A percentile compares a stretch with the other conserved stretches of the same genome.
Evolutionary conservation across 2,329 filamentous ascomycete genomes (phyloP).

Genomic region (Fusarium stilboides): DNA sequence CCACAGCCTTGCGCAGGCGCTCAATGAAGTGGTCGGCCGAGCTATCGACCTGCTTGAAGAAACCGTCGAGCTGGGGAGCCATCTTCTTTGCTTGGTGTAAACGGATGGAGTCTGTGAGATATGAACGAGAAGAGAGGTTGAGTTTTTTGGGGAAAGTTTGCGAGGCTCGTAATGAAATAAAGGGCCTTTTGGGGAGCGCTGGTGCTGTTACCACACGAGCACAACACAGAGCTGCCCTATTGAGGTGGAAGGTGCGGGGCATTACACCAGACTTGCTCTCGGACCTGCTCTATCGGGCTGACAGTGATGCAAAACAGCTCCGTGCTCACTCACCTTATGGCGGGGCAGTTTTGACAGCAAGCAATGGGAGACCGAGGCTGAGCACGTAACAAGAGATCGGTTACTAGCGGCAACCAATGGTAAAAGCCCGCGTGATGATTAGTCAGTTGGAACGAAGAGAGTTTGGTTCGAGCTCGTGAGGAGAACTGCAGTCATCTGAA

Average conservation of each 20-base stretch:
- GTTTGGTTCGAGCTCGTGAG: slow-evolving; percentile 21
- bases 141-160: slow-evolving; percentile 33
- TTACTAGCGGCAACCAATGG: slow-evolving; percentile 53
- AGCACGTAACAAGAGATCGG: slow-evolving; percentile 36
- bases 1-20: slow-evolving; percentile 90
- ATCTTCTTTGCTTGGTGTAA: slow-evolving; percentile 79
- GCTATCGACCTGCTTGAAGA: slow-evolving; percentile 92
- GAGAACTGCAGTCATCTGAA: background rate
- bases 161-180: slow-evolving; percentile 44
- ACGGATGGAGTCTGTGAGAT: slow-evolving; percentile 69
- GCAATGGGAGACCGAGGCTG: slow-evolving; percentile 22
- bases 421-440: slow-evolving; percentile 37
- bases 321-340: slow-evolving; percentile 46
- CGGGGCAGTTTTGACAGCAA: slow-evolving; percentile 44
- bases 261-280: slow-evolving; percentile 54
- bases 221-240: slow-evolving; percentile 50
- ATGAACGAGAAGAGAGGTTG: slow-evolving; percentile 55
- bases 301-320: slow-evolving; percentile 43
- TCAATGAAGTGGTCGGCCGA: slow-evolving; percentile 88
- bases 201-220: slow-evolving; percentile 42
- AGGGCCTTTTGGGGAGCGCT: slow-evolving; percentile 46
- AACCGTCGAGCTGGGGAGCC: slow-evolving; percentile 91
- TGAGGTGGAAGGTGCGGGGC: slow-evolving; percentile 63
- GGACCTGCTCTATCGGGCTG: slow-evolving; percentile 48
- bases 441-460: slow-evolving; percentile 37